These are phyloP conservation scores for Lodderomyces elongisporus DNA, from an alignment of 1,139 yeast genomes.

Conservation along the genomic window DNA sequence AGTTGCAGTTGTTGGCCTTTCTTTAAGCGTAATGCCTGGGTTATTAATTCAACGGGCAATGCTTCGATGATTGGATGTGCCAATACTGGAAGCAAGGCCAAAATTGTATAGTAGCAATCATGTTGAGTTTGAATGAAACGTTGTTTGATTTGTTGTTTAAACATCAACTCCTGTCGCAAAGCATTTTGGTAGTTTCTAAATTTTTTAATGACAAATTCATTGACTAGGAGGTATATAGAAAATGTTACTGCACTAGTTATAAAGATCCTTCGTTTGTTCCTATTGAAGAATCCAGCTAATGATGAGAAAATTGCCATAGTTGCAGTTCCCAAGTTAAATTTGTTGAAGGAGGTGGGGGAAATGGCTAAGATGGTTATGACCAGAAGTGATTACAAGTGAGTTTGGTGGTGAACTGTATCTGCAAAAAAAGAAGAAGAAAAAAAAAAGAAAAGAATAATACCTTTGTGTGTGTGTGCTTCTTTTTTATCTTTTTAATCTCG, in stretches of 20 bases:
- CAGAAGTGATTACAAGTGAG: no score
- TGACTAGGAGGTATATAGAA: slow-evolving; percentile 54
- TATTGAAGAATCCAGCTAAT: slow-evolving; percentile 50
- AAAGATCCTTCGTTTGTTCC: slow-evolving; percentile 59
- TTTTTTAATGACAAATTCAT: slow-evolving; percentile 56
- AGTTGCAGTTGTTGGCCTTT: slow-evolving; percentile 22
- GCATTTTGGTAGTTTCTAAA: slow-evolving; percentile 64
- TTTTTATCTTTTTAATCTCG: no score
- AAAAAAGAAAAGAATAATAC: no score
- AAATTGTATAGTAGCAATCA: slow-evolving; percentile 80
- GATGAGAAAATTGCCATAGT: slow-evolving; percentile 47
- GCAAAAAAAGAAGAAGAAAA: not conserved
- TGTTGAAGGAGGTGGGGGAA: no score
- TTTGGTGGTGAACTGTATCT: no score
- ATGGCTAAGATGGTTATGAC: no score
- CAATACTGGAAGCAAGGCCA: slow-evolving; percentile 78
- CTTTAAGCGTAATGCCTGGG: slow-evolving; percentile 64
- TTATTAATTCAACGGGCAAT: slow-evolving; percentile 69
- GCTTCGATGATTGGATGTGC: slow-evolving; percentile 58
- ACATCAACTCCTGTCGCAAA: slow-evolving; percentile 67
- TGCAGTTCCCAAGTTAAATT: no score
- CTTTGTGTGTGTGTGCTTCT: no score
- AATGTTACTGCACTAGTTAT: slow-evolving; percentile 54
- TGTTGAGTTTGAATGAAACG: slow-evolving; percentile 88
- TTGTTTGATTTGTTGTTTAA: slow-evolving; percentile 69